These are phyloP conservation scores for Fomitopsis schrenkii DNA, from an alignment of 1,284 basidiomycete species.

Conservation along the genomic window DNA sequence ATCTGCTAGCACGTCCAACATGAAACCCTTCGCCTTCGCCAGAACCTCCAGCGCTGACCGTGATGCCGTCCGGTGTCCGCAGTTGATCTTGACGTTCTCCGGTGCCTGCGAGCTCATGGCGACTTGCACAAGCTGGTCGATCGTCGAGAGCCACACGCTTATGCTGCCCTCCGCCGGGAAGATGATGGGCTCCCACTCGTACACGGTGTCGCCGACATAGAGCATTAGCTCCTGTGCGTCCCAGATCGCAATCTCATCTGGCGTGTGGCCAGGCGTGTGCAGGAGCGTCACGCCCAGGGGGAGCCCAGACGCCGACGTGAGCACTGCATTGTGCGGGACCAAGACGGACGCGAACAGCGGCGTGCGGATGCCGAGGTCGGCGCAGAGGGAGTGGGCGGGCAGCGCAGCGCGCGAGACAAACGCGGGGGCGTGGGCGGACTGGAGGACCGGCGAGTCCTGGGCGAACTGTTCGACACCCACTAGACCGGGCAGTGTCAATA, in stretches of 20 bases:
- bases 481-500: constrained; percentile 13
- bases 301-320: constrained; percentile 11
- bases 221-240: constrained; percentile 44
- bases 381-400: constrained; percentile 42
- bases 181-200: constrained; percentile 49
- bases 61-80: constrained; percentile 42
- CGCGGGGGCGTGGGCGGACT: constrained; percentile 38
- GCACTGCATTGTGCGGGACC: constrained; percentile 29
- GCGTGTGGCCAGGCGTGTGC: constrained; percentile 54
- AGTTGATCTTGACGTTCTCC: constrained; percentile 37
- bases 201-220: constrained; percentile 52
- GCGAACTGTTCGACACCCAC: constrained; percentile 49
- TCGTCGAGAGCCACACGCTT: constrained; percentile 39
- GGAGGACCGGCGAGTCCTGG: constrained; percentile 40
- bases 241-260: constrained; percentile 51
- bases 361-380: constrained; percentile 33
- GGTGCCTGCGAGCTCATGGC: constrained; percentile 27
- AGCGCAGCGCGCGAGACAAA: constrained; percentile 39
- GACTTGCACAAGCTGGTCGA: constrained; percentile 38
- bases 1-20: constrained; percentile 41
- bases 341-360: constrained; percentile 42
- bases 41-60: constrained; percentile 43
- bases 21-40: constrained; percentile 35
- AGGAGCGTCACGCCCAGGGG: constrained; percentile 35
- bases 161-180: constrained; percentile 51